These are phyloP conservation scores for Passiflora organensis DNA, from an alignment of 345 rosid genomes.

Conservation along the genomic window DNA sequence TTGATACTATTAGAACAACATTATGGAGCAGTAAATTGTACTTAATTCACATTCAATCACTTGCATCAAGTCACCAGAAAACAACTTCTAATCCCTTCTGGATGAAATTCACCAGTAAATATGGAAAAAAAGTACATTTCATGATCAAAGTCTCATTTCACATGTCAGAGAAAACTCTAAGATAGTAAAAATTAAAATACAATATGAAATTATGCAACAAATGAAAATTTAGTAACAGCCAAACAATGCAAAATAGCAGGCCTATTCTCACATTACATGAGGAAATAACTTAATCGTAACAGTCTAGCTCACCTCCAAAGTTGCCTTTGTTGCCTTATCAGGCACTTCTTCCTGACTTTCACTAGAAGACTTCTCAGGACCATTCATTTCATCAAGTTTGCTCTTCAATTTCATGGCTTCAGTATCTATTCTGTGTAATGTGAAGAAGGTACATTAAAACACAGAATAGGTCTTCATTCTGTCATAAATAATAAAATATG, in stretches of 20 bases:
- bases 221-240: background rate
- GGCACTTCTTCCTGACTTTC: constrained; percentile 47
- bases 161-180: too few species aligned
- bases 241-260: too few species aligned
- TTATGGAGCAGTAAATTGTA: too few species aligned
- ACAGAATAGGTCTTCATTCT: constrained; percentile 3
- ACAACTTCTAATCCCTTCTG: too few species aligned
- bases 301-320: constrained; percentile 55
- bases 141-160: background rate
- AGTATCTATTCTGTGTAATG: constrained; percentile 59
- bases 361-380: constrained; percentile 28
- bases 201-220: background rate
- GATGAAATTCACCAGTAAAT: too few species aligned
- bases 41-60: background rate
- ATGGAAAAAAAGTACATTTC: too few species aligned
- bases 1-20: too few species aligned
- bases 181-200: too few species aligned
- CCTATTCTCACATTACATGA: too few species aligned
- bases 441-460: constrained; percentile 8
- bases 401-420: constrained; percentile 61
- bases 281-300: background rate
- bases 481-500: too few species aligned
- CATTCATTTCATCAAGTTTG: constrained; percentile 51
- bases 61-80: too few species aligned
- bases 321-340: too few species aligned